Percentiles rank a stretch among this genome's conserved stretches.
Conservation (phyloP, 805 yeast genomes). For the Torulaspora quercuum region DNA sequence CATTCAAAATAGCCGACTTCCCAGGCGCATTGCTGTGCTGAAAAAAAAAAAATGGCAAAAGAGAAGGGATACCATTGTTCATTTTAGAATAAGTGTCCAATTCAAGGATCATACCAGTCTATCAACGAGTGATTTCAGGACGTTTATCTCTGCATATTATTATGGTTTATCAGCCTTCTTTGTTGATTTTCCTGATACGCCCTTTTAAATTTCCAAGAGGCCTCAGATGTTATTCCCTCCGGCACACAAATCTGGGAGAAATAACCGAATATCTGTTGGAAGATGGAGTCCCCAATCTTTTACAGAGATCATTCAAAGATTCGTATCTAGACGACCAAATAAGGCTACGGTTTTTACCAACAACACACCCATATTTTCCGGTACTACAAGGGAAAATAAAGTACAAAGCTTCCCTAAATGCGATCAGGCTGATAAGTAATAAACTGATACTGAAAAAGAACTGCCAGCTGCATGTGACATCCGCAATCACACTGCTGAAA, state of each 20-base stretch:
- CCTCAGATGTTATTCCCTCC: slow-evolving; percentile 12
- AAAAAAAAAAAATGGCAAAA: no score
- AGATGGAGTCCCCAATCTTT: slow-evolving; percentile 48
- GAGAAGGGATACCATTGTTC: no score
- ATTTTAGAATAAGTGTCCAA: no score
- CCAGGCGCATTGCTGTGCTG: no score
- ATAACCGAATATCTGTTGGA: slow-evolving; percentile 47
- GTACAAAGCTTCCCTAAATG: slow-evolving; percentile 54
- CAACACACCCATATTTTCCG: slow-evolving; percentile 53
- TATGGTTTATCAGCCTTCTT: no score
- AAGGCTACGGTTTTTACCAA: slow-evolving; percentile 54
- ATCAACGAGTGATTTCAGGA: no score
- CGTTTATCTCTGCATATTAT: no score
- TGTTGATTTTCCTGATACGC: no score
- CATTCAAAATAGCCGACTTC: no score
- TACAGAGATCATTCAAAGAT: slow-evolving; percentile 45
- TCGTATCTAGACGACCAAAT: slow-evolving; percentile 45
- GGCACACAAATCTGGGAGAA: slow-evolving; percentile 47
- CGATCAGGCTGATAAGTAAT: slow-evolving; percentile 52
- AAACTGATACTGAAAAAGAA: slow-evolving; percentile 54
- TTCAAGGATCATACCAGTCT: no score
- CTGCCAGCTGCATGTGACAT: slow-evolving; percentile 49
- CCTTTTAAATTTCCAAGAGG: no score
- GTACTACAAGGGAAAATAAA: slow-evolving; percentile 51
- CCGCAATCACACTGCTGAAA: slow-evolving; percentile 35